phyloP scores from a whole-genome alignment of 2,329 filamentous ascomycete species.

The Metarhizium sp. region DNA sequence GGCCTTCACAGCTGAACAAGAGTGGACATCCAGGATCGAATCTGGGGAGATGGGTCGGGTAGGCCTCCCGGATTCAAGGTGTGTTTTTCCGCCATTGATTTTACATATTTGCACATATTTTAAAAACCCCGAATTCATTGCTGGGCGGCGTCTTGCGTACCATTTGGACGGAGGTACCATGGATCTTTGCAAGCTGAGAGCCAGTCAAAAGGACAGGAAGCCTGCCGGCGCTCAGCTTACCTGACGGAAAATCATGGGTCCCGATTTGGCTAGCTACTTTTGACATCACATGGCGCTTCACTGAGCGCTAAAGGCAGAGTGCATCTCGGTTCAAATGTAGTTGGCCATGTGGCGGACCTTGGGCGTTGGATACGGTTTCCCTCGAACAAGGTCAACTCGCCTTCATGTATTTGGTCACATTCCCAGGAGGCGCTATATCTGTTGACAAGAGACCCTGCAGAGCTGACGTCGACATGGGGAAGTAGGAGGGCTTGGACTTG shows the following conservation, averaged over 20 bases:
- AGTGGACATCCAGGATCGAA: neutral
- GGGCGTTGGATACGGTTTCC: too few relatives aligned
- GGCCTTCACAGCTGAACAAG: neutral
- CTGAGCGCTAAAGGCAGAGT: too few relatives aligned
- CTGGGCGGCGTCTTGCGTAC: neutral
- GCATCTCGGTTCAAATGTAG: too few relatives aligned
- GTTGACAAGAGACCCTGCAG: too few relatives aligned
- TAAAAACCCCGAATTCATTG: neutral
- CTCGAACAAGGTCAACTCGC: too few relatives aligned
- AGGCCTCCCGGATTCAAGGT: neutral
- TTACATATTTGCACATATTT: neutral
- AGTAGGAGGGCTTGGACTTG: neutral
- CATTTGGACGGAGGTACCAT: neutral
- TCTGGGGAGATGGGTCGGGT: neutral
- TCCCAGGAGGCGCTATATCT: too few relatives aligned
- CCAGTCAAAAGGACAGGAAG: neutral
- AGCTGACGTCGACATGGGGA: neutral
- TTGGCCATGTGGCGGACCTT: too few relatives aligned
- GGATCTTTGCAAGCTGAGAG: neutral
- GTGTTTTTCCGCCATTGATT: constrained; percentile 4
- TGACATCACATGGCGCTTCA: too few relatives aligned
- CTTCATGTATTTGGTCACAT: too few relatives aligned
- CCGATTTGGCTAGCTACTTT: too few relatives aligned
- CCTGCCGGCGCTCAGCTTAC: neutral
- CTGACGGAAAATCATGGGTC: neutral